These are phyloP conservation scores for Diversispora eburnea DNA, from an alignment of 192 early-diverging fungal species.

Conservation along the genomic window DNA sequence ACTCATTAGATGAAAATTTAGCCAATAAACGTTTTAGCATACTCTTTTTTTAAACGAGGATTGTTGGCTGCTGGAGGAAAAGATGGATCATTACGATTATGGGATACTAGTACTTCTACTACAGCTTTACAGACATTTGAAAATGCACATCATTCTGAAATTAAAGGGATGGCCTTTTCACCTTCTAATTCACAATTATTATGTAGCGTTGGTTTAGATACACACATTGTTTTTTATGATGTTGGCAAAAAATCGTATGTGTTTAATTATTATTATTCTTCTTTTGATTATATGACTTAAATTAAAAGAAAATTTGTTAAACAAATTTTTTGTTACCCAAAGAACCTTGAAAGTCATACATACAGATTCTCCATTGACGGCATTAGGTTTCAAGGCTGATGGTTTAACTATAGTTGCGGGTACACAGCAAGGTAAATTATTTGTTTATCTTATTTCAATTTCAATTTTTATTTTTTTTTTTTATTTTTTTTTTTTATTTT, in stretches of 20 bases:
- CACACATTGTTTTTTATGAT: slow-evolving; percentile 40
- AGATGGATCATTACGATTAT: slow-evolving; percentile 41
- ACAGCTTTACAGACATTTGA: slow-evolving; percentile 39
- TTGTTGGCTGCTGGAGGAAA: slow-evolving; percentile 40
- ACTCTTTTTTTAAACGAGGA: slow-evolving; percentile 37
- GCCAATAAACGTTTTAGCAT: slow-evolving; percentile 35
- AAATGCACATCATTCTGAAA: slow-evolving; percentile 33
- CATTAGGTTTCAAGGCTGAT: slow-evolving; percentile 41
- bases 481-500: neutral
- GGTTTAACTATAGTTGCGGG: slow-evolving; percentile 43
- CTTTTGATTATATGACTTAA: neutral
- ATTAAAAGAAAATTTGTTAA: no score
- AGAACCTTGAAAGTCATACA: slow-evolving; percentile 38
- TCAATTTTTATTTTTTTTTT: neutral
- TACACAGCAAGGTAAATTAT: slow-evolving; percentile 32
- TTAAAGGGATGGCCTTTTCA: slow-evolving; percentile 43
- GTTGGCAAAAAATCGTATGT: slow-evolving; percentile 37
- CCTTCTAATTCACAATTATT: slow-evolving; percentile 42
- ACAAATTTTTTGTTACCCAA: neutral
- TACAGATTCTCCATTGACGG: slow-evolving; percentile 38
- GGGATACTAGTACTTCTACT: slow-evolving; percentile 36
- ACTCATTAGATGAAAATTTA: neutral
- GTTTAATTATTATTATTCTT: neutral
- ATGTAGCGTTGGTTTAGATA: slow-evolving; percentile 40
- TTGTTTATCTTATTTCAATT: neutral